Percentiles rank a stretch among this genome's conserved stretches.
Evolutionary conservation across 306 rosid genomes (phyloP).

Genomic region (Vigna mungo): DNA sequence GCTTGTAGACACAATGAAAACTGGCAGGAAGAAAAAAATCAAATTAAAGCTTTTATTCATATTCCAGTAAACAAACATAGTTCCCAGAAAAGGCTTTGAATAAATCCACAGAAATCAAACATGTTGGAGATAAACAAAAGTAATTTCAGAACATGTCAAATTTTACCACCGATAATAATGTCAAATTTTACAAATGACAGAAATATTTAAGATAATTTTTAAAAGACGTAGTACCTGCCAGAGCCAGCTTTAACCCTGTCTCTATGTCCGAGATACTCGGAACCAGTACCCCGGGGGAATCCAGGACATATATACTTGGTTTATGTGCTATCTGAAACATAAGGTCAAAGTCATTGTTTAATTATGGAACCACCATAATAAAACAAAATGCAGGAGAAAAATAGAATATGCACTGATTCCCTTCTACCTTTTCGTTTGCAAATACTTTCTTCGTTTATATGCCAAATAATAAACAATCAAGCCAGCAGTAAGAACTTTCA

Average conservation of each 20-base stretch:
- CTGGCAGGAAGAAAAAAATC: constrained; percentile 9
- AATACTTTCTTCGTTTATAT: neutral
- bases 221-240: constrained; percentile 65
- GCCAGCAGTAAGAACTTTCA: neutral
- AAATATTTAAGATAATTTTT: constrained; percentile 16
- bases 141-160: constrained; percentile 8
- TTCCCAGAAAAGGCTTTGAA: constrained; percentile 16
- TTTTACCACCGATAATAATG: neutral
- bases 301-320: constrained; percentile 91
- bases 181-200: neutral
- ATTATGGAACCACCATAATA: neutral
- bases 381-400: neutral
- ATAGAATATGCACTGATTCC: neutral
- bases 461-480: neutral
- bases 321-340: constrained; percentile 83
- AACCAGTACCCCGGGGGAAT: constrained; percentile 96
- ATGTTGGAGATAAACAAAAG: constrained; percentile 4
- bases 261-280: constrained; percentile 88
- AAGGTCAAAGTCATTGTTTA: constrained; percentile 20
- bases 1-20: constrained; percentile 13
- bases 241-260: constrained; percentile 93
- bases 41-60: constrained; percentile 5
- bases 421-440: neutral
- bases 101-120: neutral
- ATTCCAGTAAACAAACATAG: constrained; percentile 2